phyloP scores from a whole-genome alignment of 352 stramenopile genomes.

The Phytophthora nicotianae region DNA sequence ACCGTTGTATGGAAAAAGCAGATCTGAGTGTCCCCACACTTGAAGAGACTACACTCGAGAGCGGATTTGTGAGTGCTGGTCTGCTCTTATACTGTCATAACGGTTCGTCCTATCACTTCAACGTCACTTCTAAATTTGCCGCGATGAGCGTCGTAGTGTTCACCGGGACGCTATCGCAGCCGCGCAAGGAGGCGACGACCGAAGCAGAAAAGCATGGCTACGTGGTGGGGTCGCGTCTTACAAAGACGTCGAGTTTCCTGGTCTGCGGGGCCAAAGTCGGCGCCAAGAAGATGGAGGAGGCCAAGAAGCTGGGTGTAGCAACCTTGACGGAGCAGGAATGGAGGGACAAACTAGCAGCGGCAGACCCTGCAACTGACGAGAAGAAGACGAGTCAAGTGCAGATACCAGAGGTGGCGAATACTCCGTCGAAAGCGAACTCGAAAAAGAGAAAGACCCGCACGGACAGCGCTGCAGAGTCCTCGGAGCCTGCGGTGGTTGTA shows the following conservation, averaged over 20 bases:
- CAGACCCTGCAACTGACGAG: not conserved
- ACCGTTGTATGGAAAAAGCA: too few species aligned
- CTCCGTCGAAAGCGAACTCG: not conserved
- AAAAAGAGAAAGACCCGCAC: conserved; percentile 24
- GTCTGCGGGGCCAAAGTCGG: conserved; percentile 59
- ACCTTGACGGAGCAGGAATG: conserved; percentile 51
- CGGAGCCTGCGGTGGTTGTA: conserved; percentile 18
- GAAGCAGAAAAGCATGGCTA: conserved; percentile 47
- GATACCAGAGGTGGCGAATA: not conserved
- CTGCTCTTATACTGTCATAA: conserved; percentile 6
- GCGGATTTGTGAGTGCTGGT: conserved; percentile 16
- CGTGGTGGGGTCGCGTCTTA: conserved; percentile 41
- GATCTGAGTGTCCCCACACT: too few species aligned
- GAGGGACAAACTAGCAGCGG: conserved; percentile 31
- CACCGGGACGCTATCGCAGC: conserved; percentile 53
- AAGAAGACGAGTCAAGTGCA: not conserved
- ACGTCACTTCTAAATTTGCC: conserved; percentile 13
- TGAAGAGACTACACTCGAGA: not conserved
- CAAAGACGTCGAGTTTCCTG: conserved; percentile 48
- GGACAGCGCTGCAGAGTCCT: not conserved
- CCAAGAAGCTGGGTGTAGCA: conserved; percentile 39
- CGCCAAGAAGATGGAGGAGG: conserved; percentile 56
- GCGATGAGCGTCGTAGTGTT: conserved; percentile 47
- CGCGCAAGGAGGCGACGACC: conserved; percentile 40
- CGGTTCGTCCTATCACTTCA: conserved; percentile 12